These are phyloP conservation scores for Torulaspora franciscae DNA, from an alignment of 805 yeast species.

Conservation along the genomic window DNA sequence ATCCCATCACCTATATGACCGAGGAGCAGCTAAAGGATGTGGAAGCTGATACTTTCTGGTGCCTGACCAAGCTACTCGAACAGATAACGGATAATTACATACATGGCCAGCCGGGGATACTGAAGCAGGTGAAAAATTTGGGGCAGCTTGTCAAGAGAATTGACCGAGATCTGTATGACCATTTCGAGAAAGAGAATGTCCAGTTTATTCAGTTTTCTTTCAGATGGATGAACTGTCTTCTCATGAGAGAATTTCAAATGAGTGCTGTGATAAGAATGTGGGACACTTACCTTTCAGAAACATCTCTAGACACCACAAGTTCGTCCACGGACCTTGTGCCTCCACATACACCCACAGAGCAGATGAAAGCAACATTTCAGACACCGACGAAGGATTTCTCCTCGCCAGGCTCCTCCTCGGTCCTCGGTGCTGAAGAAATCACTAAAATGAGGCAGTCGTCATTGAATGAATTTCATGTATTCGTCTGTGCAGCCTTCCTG, in stretches of 20 bases:
- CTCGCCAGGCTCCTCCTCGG: constrained; percentile 13
- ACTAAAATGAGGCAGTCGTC: constrained; percentile 29
- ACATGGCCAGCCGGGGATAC: constrained; percentile 96
- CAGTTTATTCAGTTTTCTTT: constrained; percentile 94
- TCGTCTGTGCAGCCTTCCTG: constrained; percentile 95
- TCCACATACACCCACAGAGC: constrained; percentile 27
- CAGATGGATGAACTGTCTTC: constrained; percentile 97
- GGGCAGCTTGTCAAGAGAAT: constrained; percentile 74
- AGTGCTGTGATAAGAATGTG: constrained; percentile 85
- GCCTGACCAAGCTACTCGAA: constrained; percentile 82
- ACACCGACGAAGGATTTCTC: constrained; percentile 16
- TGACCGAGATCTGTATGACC: constrained; percentile 66
- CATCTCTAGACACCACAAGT: constrained; percentile 40
- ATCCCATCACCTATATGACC: constrained; percentile 56
- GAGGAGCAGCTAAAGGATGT: constrained; percentile 57
- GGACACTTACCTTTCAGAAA: constrained; percentile 87
- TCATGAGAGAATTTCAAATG: constrained; percentile 88
- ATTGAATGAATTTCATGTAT: constrained; percentile 84
- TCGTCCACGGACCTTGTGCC: constrained; percentile 13
- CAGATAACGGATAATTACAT: constrained; percentile 96
- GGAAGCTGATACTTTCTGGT: constrained; percentile 98
- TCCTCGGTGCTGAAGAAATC: constrained; percentile 14
- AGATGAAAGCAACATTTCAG: constrained; percentile 17
- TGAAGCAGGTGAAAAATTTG: constrained; percentile 80
- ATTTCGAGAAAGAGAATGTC: constrained; percentile 75